Evolutionary conservation across 202 grass and related monocot species (phyloP), one percentile per base, ranked within the genome.

Genomic region (Carex sylvatica): DNA sequence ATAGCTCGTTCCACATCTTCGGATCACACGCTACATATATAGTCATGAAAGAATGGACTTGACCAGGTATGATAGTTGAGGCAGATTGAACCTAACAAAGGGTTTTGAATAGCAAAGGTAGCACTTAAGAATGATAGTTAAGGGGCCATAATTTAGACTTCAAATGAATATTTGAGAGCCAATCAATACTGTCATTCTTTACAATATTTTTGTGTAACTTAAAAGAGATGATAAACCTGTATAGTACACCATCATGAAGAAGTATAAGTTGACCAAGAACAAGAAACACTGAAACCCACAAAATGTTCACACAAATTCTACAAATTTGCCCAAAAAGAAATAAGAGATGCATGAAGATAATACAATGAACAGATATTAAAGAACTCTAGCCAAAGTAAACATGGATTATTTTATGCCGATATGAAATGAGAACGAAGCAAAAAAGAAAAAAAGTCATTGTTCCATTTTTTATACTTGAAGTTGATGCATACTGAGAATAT

Each of bases 251-350:
- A 65, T 31, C 24, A 65, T 5, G 24, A 15, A 14, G 24, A 65
- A 65, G 26, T 28, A 33, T 6, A 33, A 14, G 13, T 31, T 66
- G 5, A 10, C 42, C 0, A 36, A 6, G 30, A 67, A 59, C 56
- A 59, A 36, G 16, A 67, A 67, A 67, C 64, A 67, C 14, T 31
- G 2, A 28, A 28, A 14, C 46, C 12, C 35, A 15, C 12, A 67
- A 67, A 67, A 36, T 67, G 64, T 67, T 67, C 64, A 67, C 64
- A 67, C 28, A 35, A 33, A 66, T 67, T 67, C 28, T 36, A 67
- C 64, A 38, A 16, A 67, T 36, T 36, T 67, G 14, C 64, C 6
- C 6, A 13, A 16, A 15, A 16, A 15, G 33, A 65, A 33, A 15
- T 16, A 58, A 58, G 54, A 35, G 13, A 33, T 67, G 31, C 64